Evolutionary conservation across 2,329 filamentous ascomycete genomes (phyloP), one percentile per base, ranked within the genome.

Genomic region (Microsporum ferrugineum): DNA sequence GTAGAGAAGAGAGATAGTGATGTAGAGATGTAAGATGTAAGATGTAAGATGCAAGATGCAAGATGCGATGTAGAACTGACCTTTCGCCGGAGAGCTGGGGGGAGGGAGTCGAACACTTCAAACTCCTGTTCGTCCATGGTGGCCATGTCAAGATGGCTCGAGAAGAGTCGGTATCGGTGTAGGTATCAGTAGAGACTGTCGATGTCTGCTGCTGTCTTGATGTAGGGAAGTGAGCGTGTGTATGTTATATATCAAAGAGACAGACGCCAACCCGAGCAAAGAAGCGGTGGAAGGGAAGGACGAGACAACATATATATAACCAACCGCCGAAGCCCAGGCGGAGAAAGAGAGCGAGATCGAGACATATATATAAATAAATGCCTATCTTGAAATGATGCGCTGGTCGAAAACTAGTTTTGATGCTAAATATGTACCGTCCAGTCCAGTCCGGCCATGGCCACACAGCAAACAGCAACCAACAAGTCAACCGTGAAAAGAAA

Each of bases 31-130:
- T 8, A 61, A 58, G 34, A 61, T 36, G 41, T 58, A 58, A 59
- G 33, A 53, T 61, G 62, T 61, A 57, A 62, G 57, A 39, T 5
- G 34, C 36, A 29, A 63, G 61, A 56, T 61, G 63, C 64, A 38
- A 38, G 47, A 36, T 49, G 14, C 33, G 47, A 62, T 58, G 59
- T 61, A 38, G 57, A 41, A 75, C 80, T 76, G 73, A 84, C 82
- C 75, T 84, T 84, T 71, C 81, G 76, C 67, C 80, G 76, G 59
- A 84, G 76, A 14, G 80, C 80, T 29, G 78, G 79, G 23, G 82
- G 82, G 8, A 84, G 72, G 45, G 77, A 76, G 65, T 82, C 78
- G 62, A 82, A 82, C 58, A 77, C 76, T 47, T 72, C 69, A 8
- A 55, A 17, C 49, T 55, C 49, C 33, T 55, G 49, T 36, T 55